Evolutionary conservation across 306 rosid species (phyloP), one percentile per base, ranked within the genome.

Genomic region (Lithocarpus polystachyus): DNA sequence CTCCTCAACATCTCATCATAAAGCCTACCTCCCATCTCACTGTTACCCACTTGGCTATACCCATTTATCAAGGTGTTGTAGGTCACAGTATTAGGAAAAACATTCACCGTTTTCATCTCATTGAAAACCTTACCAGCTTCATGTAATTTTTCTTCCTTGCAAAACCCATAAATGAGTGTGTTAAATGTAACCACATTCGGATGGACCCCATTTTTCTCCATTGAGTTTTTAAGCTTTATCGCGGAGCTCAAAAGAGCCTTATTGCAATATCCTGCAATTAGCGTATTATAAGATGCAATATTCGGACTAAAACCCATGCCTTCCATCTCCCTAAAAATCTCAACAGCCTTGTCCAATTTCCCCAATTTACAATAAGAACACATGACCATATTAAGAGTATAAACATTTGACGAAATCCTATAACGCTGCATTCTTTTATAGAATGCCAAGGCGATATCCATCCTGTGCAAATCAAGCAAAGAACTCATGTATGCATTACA

Each of bases 401-500:
- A 92, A 2, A 82, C 88, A 81, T 94, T 94, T 0, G 90, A 86
- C 0, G 88, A 88, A 84, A 94, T 86, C 65, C 81, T 75, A 76
- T 53, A 13, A 4, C 83, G 81, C 55, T 60, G 61, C 90, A 94
- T 86, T 82, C 89, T 87, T 12, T 79, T 74, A 71, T 88, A 86
- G 81, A 95, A 91, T 0, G 67, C 73, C 71, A 92, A 56, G 72
- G 85, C 91, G 10, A 92, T 57, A 77, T 89, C 90, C 0, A 86
- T 83, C 68, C 97, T 89, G 10, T 72, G 84, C 33, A 92, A 81
- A 20, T 73, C 82, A 77, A 92, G 91, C 85, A 89, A 26, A 0
- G 95, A 88, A 81, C 95, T 89, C 14, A 94, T 7, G 78, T 77
- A 94, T 0, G 93, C 95, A 75, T 89, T 94, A 80, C 97, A 94